These are phyloP conservation scores for Linum trigynum DNA, from an alignment of 345 rosid species.

Conservation along the genomic window DNA sequence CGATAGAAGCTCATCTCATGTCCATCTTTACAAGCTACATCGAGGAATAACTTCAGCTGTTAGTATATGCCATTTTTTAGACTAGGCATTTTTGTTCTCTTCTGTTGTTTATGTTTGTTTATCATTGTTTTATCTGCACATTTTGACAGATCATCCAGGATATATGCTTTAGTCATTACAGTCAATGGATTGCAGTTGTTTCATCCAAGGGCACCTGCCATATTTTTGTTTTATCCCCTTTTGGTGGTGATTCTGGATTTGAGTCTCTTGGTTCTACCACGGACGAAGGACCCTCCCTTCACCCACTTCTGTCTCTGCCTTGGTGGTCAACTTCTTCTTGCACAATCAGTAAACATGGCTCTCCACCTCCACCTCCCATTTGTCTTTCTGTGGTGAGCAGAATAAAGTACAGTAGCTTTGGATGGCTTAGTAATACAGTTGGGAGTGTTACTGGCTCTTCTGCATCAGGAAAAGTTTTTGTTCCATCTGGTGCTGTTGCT, in stretches of 20 bases:
- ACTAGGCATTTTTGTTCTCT: neutral
- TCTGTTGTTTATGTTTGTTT: neutral
- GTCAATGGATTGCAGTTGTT: constrained; percentile 82
- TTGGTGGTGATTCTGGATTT: constrained; percentile 37
- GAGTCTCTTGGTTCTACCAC: constrained; percentile 25
- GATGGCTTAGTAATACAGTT: constrained; percentile 55
- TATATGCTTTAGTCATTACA: constrained; percentile 77
- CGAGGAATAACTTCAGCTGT: constrained; percentile 97
- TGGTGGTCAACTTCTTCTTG: constrained; percentile 19
- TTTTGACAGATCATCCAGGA: constrained; percentile 79
- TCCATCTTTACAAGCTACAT: constrained; percentile 79
- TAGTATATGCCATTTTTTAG: constrained; percentile 21
- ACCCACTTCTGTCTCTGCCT: constrained; percentile 15
- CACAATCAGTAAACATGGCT: constrained; percentile 28
- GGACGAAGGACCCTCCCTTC: constrained; percentile 10
- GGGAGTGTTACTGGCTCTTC: constrained; percentile 75
- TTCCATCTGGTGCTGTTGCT: constrained; percentile 36
- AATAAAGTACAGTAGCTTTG: constrained; percentile 66
- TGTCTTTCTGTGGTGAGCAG: constrained; percentile 68
- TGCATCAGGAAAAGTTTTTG: constrained; percentile 68
- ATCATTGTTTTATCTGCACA: neutral
- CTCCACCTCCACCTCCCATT: constrained; percentile 46
- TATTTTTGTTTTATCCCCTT: constrained; percentile 68
- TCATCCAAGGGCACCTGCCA: constrained; percentile 95
- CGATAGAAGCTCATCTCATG: constrained; percentile 22